Evolutionary conservation across 208 protist genomes (phyloP), one percentile per base, ranked within the genome.

Genomic region (Lotmaria passim): DNA sequence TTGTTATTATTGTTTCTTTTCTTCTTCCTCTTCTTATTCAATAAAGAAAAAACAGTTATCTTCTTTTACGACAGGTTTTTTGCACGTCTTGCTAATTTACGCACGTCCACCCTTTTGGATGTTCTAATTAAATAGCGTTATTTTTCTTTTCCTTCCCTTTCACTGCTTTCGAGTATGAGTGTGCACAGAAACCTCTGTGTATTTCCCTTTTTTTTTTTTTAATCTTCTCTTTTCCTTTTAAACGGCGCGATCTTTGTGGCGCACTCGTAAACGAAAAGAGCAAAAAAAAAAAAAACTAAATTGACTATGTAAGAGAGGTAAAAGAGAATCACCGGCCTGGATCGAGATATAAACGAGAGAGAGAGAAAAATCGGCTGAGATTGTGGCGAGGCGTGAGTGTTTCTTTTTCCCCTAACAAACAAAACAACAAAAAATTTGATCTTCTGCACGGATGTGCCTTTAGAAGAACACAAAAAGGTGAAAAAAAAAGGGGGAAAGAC

Each of bases 141-240:
- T 57, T 19, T 66, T 46, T 52, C 17, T 64, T 64, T 34, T 48
- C n/a, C 34, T 53, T 50, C 21, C 33, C n/a, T 30, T 38, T 15
- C 30, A 47, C 3, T 34, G 14, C 11, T 31, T 52, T 36, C 30
- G 1, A 26, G 8, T 12, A 53, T 21, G 46, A 44, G 7, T 34
- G 8, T n/a, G n/a, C n/a, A n/a, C n/a, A n/a, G n/a, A n/a, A n/a
- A n/a, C n/a, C n/a, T n/a, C n/a, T n/a, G n/a, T n/a, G n/a, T n/a
- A n/a, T n/a, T n/a, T n/a, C n/a, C n/a, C n/a, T n/a, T n/a, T n/a
- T 56, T 43, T 39, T 57, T 39, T 57, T 57, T 57, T 57, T 23
- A 12, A 39, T 33, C n/a, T 53, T 53, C 7, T 7, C 3, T 53
- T 7, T 31, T 26, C 31, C 7, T 31, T 41, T n/a, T n/a, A n/a